Evolutionary conservation across 2,329 filamentous ascomycete genomes (phyloP).

Genomic region (Pseudogymnoascus sp.): DNA sequence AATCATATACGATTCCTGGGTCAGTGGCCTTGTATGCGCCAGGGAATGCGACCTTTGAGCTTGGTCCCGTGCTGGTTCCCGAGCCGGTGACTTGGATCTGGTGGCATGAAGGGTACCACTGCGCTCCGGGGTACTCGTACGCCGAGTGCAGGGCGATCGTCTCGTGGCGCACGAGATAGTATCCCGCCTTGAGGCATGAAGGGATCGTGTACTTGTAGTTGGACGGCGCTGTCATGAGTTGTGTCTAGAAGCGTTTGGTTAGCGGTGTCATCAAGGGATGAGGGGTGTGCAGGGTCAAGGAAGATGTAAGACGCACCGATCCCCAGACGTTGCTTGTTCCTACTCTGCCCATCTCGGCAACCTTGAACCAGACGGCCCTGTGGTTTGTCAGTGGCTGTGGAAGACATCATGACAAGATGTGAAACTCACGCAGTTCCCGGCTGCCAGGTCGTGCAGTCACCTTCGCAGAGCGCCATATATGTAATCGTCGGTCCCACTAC

Average conservation of each 20-base stretch:
- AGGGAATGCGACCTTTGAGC: conserved; percentile 34
- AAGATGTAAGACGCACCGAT: conserved; percentile 1
- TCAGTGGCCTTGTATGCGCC: conserved; percentile 39
- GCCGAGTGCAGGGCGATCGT: conserved; percentile 45
- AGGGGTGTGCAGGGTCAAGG: not conserved
- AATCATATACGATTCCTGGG: conserved; percentile 40
- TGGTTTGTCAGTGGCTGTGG: not conserved
- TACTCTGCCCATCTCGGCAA: conserved; percentile 12
- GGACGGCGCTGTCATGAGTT: conserved; percentile 11
- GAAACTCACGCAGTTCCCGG: conserved; percentile 35
- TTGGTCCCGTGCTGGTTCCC: conserved; percentile 30
- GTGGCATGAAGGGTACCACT: conserved; percentile 29
- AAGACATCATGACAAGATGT: not conserved
- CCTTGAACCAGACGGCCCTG: conserved; percentile 19
- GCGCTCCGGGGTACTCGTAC: conserved; percentile 25
- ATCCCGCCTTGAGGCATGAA: conserved; percentile 41
- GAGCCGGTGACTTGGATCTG: conserved; percentile 40
- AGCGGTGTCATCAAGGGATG: not conserved
- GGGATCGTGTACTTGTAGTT: conserved; percentile 39
- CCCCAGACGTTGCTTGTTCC: conserved; percentile 16
- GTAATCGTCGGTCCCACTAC: conserved; percentile 46
- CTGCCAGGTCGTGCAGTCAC: conserved; percentile 42
- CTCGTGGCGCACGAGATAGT: conserved; percentile 47
- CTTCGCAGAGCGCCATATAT: conserved; percentile 52
- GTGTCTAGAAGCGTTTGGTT: conserved; percentile 1